These are phyloP conservation scores for Haematococcus lacustris DNA, from an alignment of 139 green algal genomes.

Conservation along the genomic window DNA sequence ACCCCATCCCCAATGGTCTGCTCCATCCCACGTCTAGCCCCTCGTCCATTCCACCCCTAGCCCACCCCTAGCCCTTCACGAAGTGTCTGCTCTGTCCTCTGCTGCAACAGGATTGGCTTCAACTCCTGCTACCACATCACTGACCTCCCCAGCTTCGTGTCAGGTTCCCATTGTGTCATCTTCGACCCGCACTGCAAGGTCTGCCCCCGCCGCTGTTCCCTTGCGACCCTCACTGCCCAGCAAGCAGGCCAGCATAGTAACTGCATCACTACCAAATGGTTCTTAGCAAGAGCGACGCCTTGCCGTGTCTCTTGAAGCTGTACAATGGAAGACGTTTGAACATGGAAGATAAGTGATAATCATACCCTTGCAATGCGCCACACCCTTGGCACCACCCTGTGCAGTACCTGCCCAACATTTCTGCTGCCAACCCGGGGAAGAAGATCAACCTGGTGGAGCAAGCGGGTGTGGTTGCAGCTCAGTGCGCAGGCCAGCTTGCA, in stretches of 20 bases:
- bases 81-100: too few species aligned
- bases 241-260: too few species aligned
- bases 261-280: too few species aligned
- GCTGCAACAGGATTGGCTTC: slow-evolving; percentile 51
- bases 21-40: too few species aligned
- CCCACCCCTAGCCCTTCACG: too few species aligned
- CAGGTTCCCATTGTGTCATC: slow-evolving; percentile 44
- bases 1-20: too few species aligned
- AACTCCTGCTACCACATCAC: slow-evolving; percentile 71
- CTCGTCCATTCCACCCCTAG: too few species aligned
- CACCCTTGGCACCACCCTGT: not conserved
- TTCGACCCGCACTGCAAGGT: slow-evolving; percentile 68
- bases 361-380: not conserved
- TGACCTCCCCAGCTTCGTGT: slow-evolving; percentile 68
- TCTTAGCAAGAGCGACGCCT: too few species aligned
- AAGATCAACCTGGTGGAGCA: slow-evolving; percentile 59
- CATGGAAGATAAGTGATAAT: not conserved
- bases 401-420: slow-evolving; percentile 31
- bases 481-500: not conserved
- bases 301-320: not conserved
- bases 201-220: too few species aligned
- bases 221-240: too few species aligned
- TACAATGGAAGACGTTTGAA: slow-evolving; percentile 3
- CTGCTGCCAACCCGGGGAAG: slow-evolving; percentile 45
- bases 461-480: not conserved